These are phyloP conservation scores for Phylloporus sp. DNA, from an alignment of 768 basidiomycete genomes.

Conservation along the genomic window DNA sequence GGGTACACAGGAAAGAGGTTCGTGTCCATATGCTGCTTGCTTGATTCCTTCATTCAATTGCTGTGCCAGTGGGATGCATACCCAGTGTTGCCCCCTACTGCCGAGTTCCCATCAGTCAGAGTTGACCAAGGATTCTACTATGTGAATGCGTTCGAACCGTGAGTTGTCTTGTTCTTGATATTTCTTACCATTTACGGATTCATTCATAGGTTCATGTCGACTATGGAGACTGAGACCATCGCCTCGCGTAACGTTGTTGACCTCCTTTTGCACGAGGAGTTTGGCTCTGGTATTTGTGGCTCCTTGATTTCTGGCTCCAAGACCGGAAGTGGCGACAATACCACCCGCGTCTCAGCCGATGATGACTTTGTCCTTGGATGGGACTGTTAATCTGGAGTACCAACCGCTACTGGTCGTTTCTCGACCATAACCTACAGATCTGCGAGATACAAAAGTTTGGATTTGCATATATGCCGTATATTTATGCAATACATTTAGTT, in stretches of 20 bases:
- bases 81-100: constrained; percentile 65
- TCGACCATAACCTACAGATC: neutral
- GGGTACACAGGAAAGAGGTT: constrained; percentile 81
- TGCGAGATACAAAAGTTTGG: neutral
- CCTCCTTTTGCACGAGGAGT: constrained; percentile 69
- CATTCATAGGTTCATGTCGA: constrained; percentile 64
- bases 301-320: constrained; percentile 31
- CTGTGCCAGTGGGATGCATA: constrained; percentile 73
- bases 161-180: constrained; percentile 30
- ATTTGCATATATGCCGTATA: constrained; percentile 2
- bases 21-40: constrained; percentile 3
- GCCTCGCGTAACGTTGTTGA: constrained; percentile 82
- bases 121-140: constrained; percentile 82
- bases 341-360: constrained; percentile 9
- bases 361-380: constrained; percentile 63
- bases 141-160: constrained; percentile 90
- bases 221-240: constrained; percentile 93
- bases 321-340: constrained; percentile 8
- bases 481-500: neutral
- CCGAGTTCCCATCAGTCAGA: constrained; percentile 70
- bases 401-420: neutral
- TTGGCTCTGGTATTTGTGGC: constrained; percentile 67
- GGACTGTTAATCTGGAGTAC: constrained; percentile 53
- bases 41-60: constrained; percentile 4
- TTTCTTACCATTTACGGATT: constrained; percentile 1